Conservation (phyloP, 176 grass and related monocot species). For the Oryza australiensis region DNA sequence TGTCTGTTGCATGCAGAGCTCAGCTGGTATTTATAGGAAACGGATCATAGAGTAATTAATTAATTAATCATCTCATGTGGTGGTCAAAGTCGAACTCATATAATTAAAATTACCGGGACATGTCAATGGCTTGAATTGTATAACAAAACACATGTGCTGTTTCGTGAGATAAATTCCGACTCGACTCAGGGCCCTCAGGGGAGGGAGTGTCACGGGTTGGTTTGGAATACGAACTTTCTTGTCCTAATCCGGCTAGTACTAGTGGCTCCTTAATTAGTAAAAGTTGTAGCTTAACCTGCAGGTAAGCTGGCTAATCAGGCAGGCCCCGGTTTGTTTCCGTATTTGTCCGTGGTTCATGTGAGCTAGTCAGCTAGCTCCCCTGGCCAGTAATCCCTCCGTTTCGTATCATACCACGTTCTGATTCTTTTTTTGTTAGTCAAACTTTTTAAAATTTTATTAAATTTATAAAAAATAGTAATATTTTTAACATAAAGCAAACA, state of each 20-base stretch:
- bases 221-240: neutral
- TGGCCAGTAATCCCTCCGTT: too few species aligned
- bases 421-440: too few species aligned
- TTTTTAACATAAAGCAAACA: too few species aligned
- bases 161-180: neutral
- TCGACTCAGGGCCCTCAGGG: neutral
- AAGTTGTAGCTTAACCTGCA: neutral
- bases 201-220: neutral
- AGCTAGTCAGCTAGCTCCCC: neutral
- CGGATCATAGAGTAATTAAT: neutral
- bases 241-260: neutral
- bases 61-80: neutral
- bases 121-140: neutral
- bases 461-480: too few species aligned
- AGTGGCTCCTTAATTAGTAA: neutral
- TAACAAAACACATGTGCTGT: neutral
- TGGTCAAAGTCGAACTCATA: neutral
- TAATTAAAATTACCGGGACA: neutral
- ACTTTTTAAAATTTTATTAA: too few species aligned
- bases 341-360: constrained; percentile 43
- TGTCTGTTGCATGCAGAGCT: neutral
- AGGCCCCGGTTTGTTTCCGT: neutral
- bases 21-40: neutral
- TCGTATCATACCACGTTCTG: too few species aligned
- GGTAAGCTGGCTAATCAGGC: neutral